A percentile compares a stretch with the other conserved stretches of the same genome.
phyloP scores from a whole-genome alignment of 129 eudicot species.

The Pseudognaphalium luteoalbum region DNA sequence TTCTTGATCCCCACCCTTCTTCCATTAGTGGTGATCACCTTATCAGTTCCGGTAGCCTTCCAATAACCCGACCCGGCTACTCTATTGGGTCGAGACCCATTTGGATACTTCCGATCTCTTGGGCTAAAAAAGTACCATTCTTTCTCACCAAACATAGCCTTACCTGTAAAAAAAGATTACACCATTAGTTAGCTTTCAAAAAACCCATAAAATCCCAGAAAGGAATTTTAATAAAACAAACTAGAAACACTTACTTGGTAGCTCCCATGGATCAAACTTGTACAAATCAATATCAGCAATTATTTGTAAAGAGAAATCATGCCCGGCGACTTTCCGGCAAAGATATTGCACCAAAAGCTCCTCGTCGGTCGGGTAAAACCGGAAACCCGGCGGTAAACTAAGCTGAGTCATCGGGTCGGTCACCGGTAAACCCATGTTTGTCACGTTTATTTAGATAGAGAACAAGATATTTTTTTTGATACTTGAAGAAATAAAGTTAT shows the following conservation, averaged over 20 bases:
- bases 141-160: conserved; percentile 83
- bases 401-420: conserved; percentile 73
- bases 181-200: neutral
- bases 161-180: conserved; percentile 40
- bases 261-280: conserved; percentile 91
- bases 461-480: neutral
- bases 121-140: conserved; percentile 98
- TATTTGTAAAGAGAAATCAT: conserved; percentile 59
- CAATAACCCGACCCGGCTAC: conserved; percentile 94
- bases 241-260: conserved; percentile 58
- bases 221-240: neutral
- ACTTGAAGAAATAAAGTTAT: neutral
- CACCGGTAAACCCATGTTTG: conserved; percentile 68
- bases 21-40: conserved; percentile 64
- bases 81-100: conserved; percentile 89
- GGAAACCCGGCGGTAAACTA: conserved; percentile 88
- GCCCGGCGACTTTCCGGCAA: conserved; percentile 74
- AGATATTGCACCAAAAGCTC: conserved; percentile 90
- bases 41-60: conserved; percentile 99
- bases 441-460: neutral
- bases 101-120: conserved; percentile 89
- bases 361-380: conserved; percentile 91
- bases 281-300: conserved; percentile 83
- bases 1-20: conserved; percentile 85
- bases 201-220: neutral